Conservation (phyloP, 1,284 basidiomycete species). For the Boletus semigastroideus region DNA sequence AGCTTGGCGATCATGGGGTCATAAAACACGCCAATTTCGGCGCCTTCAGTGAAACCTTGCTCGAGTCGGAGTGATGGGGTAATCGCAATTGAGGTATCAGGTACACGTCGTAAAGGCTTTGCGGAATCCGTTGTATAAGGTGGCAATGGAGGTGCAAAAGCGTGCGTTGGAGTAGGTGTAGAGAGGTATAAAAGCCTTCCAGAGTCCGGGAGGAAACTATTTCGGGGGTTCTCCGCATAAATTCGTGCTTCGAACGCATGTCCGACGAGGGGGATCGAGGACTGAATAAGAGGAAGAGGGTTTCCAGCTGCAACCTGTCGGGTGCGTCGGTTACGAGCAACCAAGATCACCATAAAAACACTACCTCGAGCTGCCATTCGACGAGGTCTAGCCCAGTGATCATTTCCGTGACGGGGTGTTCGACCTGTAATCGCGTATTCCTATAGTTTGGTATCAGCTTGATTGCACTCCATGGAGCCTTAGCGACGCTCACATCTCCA, state of each 20-base stretch:
- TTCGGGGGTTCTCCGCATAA: conserved; percentile 94
- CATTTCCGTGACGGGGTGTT: conserved; percentile 96
- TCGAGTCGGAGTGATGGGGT: conserved; percentile 80
- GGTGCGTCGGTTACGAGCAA: background rate
- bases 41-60: conserved; percentile 83
- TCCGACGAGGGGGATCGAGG: conserved; percentile 79
- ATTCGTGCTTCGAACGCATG: conserved; percentile 97
- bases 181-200: conserved; percentile 81
- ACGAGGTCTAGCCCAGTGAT: conserved; percentile 91
- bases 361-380: conserved; percentile 88
- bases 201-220: conserved; percentile 91
- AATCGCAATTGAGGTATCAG: conserved; percentile 43
- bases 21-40: conserved; percentile 90
- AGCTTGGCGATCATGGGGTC: conserved; percentile 95
- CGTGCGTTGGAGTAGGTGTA: conserved; percentile 66
- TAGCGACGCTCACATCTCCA: conserved; percentile 74
- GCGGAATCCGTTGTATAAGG: conserved; percentile 25
- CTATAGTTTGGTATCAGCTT: conserved; percentile 37
- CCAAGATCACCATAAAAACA: conserved; percentile 1
- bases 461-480: background rate
- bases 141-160: conserved; percentile 52
- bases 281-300: conserved; percentile 75
- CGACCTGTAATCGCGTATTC: conserved; percentile 93
- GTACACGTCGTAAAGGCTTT: conserved; percentile 35
- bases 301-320: conserved; percentile 84